These are phyloP conservation scores for Trypanosoma theileri DNA, from an alignment of 208 protist species.

Conservation along the genomic window DNA sequence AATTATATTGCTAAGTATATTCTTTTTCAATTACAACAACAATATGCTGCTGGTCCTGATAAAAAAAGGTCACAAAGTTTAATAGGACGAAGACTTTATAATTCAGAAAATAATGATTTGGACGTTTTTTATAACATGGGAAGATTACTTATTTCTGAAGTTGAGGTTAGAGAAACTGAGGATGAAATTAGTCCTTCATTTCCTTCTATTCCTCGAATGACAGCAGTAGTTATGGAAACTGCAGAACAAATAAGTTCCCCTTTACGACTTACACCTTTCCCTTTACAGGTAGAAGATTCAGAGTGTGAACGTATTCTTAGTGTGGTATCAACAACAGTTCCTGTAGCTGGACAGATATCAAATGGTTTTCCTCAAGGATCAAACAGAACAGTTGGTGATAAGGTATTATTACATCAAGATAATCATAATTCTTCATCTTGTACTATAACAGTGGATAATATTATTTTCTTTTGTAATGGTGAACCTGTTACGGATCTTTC, in stretches of 20 bases:
- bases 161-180: background rate
- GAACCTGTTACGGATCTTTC: slow-evolving; percentile 26
- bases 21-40: slow-evolving; percentile 15
- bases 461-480: slow-evolving; percentile 28
- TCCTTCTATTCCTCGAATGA: background rate
- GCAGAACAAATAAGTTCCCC: background rate
- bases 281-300: slow-evolving; percentile 1
- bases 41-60: background rate
- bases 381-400: background rate
- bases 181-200: background rate
- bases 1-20: slow-evolving; percentile 29
- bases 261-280: background rate
- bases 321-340: slow-evolving; percentile 3
- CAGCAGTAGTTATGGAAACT: background rate
- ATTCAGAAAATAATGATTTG: background rate
- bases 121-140: background rate
- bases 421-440: background rate
- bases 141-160: background rate
- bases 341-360: background rate
- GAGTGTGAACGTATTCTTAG: slow-evolving; percentile 4
- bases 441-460: slow-evolving; percentile 22
- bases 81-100: background rate
- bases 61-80: background rate
- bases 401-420: background rate
- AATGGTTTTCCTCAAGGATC: background rate